phyloP scores from a whole-genome alignment of 805 yeast genomes.

The Metschnikowia cerradonensis region DNA sequence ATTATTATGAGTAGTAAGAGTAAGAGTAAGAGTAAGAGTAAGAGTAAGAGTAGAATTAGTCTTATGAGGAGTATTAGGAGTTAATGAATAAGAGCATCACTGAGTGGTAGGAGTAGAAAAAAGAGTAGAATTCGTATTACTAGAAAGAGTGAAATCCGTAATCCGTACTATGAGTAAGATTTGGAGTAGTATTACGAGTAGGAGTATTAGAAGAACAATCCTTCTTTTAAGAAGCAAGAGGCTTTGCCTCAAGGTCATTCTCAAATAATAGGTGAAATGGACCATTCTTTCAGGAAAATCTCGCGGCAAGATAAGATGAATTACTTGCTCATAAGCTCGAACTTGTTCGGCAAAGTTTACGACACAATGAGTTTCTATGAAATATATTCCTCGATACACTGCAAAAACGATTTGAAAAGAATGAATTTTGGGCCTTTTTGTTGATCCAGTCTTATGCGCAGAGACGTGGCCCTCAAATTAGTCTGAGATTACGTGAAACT shows the following conservation, averaged over 20 bases:
- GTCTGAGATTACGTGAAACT: conserved; percentile 31
- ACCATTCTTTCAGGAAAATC: background rate
- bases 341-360: conserved; percentile 6
- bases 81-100: too few species aligned
- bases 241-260: background rate
- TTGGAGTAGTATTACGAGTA: too few species aligned
- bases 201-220: background rate
- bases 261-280: background rate
- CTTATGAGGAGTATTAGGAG: too few species aligned
- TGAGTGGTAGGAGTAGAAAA: too few species aligned
- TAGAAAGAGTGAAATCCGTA: too few species aligned
- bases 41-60: too few species aligned
- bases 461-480: conserved; percentile 30
- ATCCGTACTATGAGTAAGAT: too few species aligned
- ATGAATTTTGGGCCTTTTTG: conserved; percentile 37
- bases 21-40: too few species aligned
- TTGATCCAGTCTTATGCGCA: conserved; percentile 34
- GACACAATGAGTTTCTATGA: conserved; percentile 22
- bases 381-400: conserved; percentile 26
- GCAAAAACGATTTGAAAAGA: conserved; percentile 27
- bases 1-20: too few species aligned
- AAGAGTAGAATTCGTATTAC: too few species aligned
- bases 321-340: conserved; percentile 11
- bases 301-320: conserved; percentile 6
- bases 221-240: background rate